Conservation (phyloP, 495 filamentous ascomycete genomes). For the Annulohypoxylon stygium region DNA sequence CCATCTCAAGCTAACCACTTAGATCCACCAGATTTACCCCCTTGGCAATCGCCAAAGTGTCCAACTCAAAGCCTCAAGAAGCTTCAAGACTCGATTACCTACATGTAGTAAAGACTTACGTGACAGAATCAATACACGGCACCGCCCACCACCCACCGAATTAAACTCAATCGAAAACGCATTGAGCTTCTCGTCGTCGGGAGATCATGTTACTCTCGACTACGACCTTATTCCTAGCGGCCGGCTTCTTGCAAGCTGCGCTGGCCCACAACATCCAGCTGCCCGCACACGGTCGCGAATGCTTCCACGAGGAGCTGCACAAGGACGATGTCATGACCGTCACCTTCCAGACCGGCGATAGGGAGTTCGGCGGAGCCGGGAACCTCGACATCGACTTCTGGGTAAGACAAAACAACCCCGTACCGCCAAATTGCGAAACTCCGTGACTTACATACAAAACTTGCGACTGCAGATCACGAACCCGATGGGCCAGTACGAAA, state of each 20-base stretch:
- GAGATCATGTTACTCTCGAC: conserved; percentile 68
- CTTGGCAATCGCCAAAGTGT: conserved; percentile 52
- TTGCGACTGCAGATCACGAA: conserved; percentile 78
- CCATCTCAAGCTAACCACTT: conserved; percentile 27
- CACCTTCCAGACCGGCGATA: conserved; percentile 96
- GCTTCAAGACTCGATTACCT: background rate
- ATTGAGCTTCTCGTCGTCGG: conserved; percentile 18
- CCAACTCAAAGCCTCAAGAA: conserved; percentile 39
- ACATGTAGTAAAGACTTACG: background rate
- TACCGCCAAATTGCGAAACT: background rate
- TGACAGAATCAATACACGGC: conserved; percentile 2
- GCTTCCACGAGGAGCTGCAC: conserved; percentile 95
- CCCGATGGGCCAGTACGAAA: conserved; percentile 77
- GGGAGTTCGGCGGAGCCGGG: conserved; percentile 93
- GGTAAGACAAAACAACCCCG: conserved; percentile 67
- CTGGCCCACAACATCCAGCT: conserved; percentile 95
- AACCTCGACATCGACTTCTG: conserved; percentile 98
- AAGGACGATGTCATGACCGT: conserved; percentile 98
- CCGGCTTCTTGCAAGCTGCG: conserved; percentile 70
- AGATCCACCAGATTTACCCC: conserved; percentile 28
- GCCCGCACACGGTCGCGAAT: conserved; percentile 89
- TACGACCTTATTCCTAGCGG: conserved; percentile 72
- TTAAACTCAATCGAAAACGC: conserved; percentile 7
- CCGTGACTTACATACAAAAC: conserved; percentile 26
- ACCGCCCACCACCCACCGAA: conserved; percentile 3